phyloP scores from a whole-genome alignment of 306 rosid genomes.

The Sicyos edulis region DNA sequence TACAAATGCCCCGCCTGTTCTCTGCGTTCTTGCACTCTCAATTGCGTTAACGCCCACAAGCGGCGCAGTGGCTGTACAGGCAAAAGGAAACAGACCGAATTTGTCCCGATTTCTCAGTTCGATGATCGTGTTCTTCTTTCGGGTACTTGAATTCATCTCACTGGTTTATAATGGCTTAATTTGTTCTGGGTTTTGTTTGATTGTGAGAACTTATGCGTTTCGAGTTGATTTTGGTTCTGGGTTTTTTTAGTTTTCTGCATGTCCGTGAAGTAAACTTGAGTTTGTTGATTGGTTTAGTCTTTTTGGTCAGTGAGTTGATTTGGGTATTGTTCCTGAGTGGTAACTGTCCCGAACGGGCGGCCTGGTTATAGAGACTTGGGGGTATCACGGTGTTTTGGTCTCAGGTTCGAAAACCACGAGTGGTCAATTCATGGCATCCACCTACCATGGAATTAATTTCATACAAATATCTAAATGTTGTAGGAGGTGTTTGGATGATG shows the following conservation, averaged over 20 bases:
- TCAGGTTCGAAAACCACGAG: no score
- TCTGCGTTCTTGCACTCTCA: slow-evolving; percentile 63
- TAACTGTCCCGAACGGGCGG: no score
- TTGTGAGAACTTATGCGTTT: not conserved
- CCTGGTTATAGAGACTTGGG: no score
- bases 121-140: slow-evolving; percentile 59
- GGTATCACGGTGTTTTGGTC: no score
- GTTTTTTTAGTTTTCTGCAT: not conserved
- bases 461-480: no score
- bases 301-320: not conserved
- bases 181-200: not conserved
- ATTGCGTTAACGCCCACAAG: slow-evolving; percentile 85
- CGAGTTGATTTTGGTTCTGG: not conserved
- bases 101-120: slow-evolving; percentile 70
- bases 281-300: not conserved
- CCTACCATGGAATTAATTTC: no score
- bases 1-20: slow-evolving; percentile 90
- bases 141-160: slow-evolving; percentile 35
- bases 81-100: slow-evolving; percentile 54
- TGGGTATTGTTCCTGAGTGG: not conserved
- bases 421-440: no score
- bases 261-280: not conserved
- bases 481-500: no score
- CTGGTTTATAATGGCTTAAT: not conserved
- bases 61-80: slow-evolving; percentile 63